Evolutionary conservation across 2,329 filamentous ascomycete genomes (phyloP).

Genomic region (Talaromyces sp.): DNA sequence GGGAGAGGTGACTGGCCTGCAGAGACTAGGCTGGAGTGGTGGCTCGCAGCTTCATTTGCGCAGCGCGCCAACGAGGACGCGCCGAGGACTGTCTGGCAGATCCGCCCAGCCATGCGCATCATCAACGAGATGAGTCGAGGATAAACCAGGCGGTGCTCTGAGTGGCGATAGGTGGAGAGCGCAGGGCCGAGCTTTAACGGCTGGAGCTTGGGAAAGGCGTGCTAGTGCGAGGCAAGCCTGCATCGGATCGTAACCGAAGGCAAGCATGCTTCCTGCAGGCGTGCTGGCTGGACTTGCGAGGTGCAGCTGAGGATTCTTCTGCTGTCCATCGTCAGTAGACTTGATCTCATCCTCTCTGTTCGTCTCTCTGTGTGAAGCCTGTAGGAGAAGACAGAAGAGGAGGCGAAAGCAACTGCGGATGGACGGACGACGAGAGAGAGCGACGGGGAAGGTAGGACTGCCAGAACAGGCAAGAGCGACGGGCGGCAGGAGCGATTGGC

Average conservation of each 20-base stretch:
- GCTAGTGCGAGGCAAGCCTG: background rate
- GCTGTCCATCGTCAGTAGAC: background rate
- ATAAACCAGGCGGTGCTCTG: background rate
- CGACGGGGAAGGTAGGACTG: background rate
- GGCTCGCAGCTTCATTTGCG: constrained; percentile 7
- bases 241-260: constrained; percentile 11
- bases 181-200: constrained; percentile 3
- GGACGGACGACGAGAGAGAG: background rate
- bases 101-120: constrained; percentile 10
- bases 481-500: background rate
- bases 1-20: constrained; percentile 9
- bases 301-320: background rate
- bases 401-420: background rate
- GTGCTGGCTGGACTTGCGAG: background rate
- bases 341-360: background rate
- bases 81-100: background rate
- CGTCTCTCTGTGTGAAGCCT: background rate
- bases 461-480: background rate
- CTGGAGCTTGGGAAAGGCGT: background rate
- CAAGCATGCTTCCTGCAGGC: background rate
- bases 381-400: background rate
- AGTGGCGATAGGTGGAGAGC: background rate
- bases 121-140: background rate
- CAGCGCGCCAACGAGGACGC: constrained; percentile 11
- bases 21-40: constrained; percentile 4